A percentile compares a stretch with the other conserved stretches of the same genome.
These are phyloP conservation scores for Phytophthora ramorum DNA, from an alignment of 352 stramenopile species.

Conservation along the genomic window DNA sequence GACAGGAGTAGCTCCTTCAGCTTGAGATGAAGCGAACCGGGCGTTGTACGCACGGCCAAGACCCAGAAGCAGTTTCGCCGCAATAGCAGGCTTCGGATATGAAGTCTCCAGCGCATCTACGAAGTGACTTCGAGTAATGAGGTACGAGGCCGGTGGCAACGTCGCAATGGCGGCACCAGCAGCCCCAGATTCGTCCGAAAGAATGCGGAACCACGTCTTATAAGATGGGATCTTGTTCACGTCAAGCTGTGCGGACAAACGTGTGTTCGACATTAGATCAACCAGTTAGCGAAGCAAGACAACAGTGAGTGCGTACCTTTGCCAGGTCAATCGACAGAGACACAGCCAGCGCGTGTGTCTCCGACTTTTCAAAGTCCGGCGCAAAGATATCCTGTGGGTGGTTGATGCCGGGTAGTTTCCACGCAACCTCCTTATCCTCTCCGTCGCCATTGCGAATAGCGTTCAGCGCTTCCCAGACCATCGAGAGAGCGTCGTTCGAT, in stretches of 20 bases:
- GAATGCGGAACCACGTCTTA: constrained; percentile 67
- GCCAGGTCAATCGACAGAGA: constrained; percentile 57
- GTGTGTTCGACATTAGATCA: not conserved
- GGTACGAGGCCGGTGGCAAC: constrained; percentile 75
- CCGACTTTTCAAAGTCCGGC: constrained; percentile 31
- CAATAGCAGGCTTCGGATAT: constrained; percentile 70
- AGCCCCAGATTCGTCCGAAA: constrained; percentile 76
- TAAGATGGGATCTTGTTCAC: constrained; percentile 73
- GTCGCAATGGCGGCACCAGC: constrained; percentile 68
- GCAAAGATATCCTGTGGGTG: constrained; percentile 67
- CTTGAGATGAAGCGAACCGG: constrained; percentile 54
- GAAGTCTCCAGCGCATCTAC: constrained; percentile 67
- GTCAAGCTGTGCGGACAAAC: constrained; percentile 46
- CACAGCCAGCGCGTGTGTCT: constrained; percentile 52
- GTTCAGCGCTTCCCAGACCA: constrained; percentile 68
- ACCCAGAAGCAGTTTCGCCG: constrained; percentile 73
- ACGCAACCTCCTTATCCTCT: constrained; percentile 46
- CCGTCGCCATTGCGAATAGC: constrained; percentile 35
- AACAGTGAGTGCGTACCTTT: constrained; percentile 38
- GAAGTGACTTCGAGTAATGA: constrained; percentile 65
- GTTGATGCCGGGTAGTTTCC: constrained; percentile 57
- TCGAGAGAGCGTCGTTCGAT: constrained; percentile 61
- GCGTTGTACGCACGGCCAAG: constrained; percentile 66
- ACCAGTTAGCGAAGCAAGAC: not conserved
- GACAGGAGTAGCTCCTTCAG: constrained; percentile 32